Evolutionary conservation across 192 early-diverging fungal genomes (phyloP), one percentile per base, ranked within the genome.

Genomic region (Anaeromyces robustus): DNA sequence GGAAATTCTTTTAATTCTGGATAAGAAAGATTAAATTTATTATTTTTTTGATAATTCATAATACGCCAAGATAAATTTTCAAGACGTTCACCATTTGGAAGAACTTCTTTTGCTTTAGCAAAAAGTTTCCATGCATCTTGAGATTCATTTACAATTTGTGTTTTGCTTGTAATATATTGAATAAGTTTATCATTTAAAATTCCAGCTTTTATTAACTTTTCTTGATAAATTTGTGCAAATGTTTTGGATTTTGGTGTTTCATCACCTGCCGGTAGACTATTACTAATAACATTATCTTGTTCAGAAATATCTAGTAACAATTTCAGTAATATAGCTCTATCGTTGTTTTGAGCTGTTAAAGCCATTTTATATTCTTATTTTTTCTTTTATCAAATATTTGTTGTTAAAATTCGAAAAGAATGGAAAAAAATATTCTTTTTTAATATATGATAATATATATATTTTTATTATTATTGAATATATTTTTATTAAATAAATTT

Each of bases 31-130:
- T 29, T 84, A 86, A 85, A 34, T 87, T 85, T 77, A 86, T 82
- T 37, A 92, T 81, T 18, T 84, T 87, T 88, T 92, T 90, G 29
- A 68, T n/a, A 68, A 68, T 91, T 90, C 92, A 95, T 93, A 85
- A 94, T 89, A 30, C 95, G 85, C 95, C 95, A 96, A 13, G 92
- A 89, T 80, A 94, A 80, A 83, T 95, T 96, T 83, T 96, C 95
- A 13, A 95, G 86, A 30, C 95, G 85, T 30, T 87, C 87, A 18
- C 94, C 95, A 39, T 94, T 89, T 19, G 93, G 92, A 31, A 96
- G 82, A 12, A 89, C 89, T 43, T 92, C 90, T 84, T 94, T 94
- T 34, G 93, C 93, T 84, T 94, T 94, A 14, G 92, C 91, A 78
- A 88, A 94, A 80, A 96, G 85, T 37, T 88, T 86, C 95, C 95